Base-by-base conservation (phyloP, 2,329 filamentous ascomycete species). In the Fusarium agapanthi region DNA sequence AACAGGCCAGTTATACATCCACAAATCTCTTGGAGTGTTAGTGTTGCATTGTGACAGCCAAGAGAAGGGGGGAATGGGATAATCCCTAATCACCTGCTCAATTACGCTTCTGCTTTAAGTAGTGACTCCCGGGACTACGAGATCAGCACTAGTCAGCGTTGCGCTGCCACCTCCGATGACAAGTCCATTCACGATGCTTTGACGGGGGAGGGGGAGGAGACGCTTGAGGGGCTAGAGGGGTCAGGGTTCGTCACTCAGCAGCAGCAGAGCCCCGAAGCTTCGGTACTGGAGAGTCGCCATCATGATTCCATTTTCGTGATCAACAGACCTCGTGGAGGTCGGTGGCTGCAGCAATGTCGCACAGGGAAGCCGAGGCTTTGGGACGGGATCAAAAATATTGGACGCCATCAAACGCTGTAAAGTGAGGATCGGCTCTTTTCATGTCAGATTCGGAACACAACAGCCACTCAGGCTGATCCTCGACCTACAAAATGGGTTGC, bases 41-140 rank as follows among this genome's bases (percentile, higher is more conserved):
- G 48, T 44, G 44, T 71, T 55, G 22, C 47, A 59, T 64, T 65
- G 40, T 69, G 66, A 60, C 60, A 70, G 53, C 65, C 57, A 69
- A 68, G 63, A 41, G 18, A 38, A 50, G 20, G 28, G 26, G 38
- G 30, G 24, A 26, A 40, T 30, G 34, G 10, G 26, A 26, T 28
- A 40, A 37, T 48, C 61, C 41, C 28, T 16, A 48, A 41, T 54
- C 63, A 67, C 55, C 43, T 48, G 63, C n/a, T 48, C 63, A 40
- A 30, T 48, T 51, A 64, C 45, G 12, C 51, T 69, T 64, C 66
- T 65, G 45, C 53, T 69, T 69, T 69, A 28, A 69, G 66, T 65
- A 65, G 59, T 69, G 65, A 69, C 66, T 43, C 57, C 66, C 66
- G 66, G 50, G n/a, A 38, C 58, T 44, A 65, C n/a, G 20, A 40